These are phyloP conservation scores for Pseudogymnoascus destructans DNA, from an alignment of 2,329 filamentous ascomycete species.

Conservation along the genomic window DNA sequence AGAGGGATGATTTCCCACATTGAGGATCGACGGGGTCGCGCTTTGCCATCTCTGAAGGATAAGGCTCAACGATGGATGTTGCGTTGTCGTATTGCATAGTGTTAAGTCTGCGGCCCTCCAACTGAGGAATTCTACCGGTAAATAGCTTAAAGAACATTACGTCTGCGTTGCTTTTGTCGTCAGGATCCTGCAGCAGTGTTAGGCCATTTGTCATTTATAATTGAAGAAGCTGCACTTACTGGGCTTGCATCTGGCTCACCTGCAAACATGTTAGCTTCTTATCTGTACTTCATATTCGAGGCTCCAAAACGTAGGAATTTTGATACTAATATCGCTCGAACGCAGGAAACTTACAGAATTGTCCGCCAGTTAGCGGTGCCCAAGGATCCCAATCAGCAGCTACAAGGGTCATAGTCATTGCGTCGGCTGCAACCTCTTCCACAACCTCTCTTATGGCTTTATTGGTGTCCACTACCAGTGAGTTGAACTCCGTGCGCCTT, in stretches of 20 bases:
- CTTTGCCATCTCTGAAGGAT: slow-evolving; percentile 7
- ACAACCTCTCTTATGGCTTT: slow-evolving; percentile 22
- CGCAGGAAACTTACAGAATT: slow-evolving; percentile 22
- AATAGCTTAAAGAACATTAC: slow-evolving; percentile 27
- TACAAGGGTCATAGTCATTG: slow-evolving; percentile 20
- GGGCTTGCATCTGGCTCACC: not conserved
- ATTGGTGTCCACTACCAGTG: slow-evolving; percentile 22
- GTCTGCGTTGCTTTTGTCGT: slow-evolving; percentile 23
- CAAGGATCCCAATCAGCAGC: slow-evolving; percentile 22
- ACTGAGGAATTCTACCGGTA: slow-evolving; percentile 11
- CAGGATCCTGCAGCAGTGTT: slow-evolving; percentile 11
- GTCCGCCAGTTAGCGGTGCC: slow-evolving; percentile 22
- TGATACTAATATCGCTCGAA: not conserved
- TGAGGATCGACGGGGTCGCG: slow-evolving; percentile 20
- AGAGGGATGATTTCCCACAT: slow-evolving; percentile 15
- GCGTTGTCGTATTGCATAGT: slow-evolving; percentile 11
- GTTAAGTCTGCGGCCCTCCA: not conserved
- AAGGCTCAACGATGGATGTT: slow-evolving; percentile 11
- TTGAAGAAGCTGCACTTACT: not conserved
- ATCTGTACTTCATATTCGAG: not conserved
- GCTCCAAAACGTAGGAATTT: not conserved
- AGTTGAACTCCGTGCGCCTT: slow-evolving; percentile 25
- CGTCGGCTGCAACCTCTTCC: slow-evolving; percentile 15
- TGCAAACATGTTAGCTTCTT: not conserved
- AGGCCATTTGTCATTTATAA: not conserved